A percentile compares a stretch with the other conserved stretches of the same genome.
Evolutionary conservation across 129 eudicot genomes (phyloP).

Genomic region (Tanacetum coccineum): DNA sequence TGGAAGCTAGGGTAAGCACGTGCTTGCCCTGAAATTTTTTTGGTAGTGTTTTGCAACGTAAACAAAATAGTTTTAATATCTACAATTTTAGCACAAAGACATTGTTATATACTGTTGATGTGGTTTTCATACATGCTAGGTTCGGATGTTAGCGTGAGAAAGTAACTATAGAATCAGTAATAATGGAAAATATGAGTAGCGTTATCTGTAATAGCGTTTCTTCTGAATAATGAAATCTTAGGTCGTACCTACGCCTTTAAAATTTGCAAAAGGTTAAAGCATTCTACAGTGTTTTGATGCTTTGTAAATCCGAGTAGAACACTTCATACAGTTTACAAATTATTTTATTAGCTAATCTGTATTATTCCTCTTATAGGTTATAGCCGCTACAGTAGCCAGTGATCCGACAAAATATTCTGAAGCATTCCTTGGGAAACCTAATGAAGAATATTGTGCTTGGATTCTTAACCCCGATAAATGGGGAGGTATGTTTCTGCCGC

Average conservation of each 20-base stretch:
- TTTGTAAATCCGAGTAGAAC: not conserved
- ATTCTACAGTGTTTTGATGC: not conserved
- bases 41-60: no score
- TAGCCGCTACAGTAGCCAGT: conserved; percentile 91
- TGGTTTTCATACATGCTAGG: no score
- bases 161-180: no score
- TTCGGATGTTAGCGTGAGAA: no score
- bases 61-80: no score
- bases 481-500: conserved; percentile 65
- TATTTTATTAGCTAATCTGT: conserved; percentile 11
- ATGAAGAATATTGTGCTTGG: conserved; percentile 88
- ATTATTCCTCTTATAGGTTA: conserved; percentile 45
- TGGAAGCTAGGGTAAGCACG: no score
- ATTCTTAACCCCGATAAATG: conserved; percentile 88
- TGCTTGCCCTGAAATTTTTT: no score
- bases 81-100: no score
- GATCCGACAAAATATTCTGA: conserved; percentile 88
- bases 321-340: not conserved
- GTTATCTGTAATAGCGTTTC: no score
- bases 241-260: not conserved
- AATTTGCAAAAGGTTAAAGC: not conserved
- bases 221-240: no score
- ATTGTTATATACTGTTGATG: no score
- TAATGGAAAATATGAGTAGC: no score
- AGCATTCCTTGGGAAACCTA: conserved; percentile 85